These are phyloP conservation scores for Cruciata laevipes DNA, from an alignment of 257 asterid genomes.

Conservation along the genomic window DNA sequence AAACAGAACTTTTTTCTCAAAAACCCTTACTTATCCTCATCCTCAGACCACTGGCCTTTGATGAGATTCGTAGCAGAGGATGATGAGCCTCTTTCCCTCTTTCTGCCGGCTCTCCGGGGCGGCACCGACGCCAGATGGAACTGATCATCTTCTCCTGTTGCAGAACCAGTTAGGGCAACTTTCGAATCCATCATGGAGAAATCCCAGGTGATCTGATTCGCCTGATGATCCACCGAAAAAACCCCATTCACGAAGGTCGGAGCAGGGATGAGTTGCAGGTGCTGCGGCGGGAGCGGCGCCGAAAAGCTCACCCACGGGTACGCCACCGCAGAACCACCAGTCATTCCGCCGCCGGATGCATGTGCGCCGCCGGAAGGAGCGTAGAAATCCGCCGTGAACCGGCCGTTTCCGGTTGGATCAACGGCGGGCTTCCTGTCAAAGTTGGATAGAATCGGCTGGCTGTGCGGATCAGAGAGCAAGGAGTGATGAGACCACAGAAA, in stretches of 20 bases:
- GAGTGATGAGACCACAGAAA: neutral
- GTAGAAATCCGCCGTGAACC: neutral
- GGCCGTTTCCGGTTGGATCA: neutral
- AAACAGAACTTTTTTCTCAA: neutral
- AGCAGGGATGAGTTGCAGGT: neutral
- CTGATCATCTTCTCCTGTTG: neutral
- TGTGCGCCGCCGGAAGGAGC: neutral
- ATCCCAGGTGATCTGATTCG: neutral
- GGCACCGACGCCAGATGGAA: neutral
- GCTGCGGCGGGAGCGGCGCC: neutral
- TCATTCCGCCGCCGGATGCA: neutral
- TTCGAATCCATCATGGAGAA: neutral
- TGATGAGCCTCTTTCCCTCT: conserved; percentile 13
- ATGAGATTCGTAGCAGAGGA: conserved; percentile 24
- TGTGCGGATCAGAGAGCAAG: neutral
- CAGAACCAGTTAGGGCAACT: neutral
- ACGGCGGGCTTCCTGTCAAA: conserved; percentile 1
- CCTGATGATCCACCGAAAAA: neutral
- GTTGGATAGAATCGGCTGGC: neutral
- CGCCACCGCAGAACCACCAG: conserved; percentile 11
- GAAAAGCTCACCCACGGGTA: neutral
- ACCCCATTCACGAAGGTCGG: neutral
- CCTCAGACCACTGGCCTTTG: conserved; percentile 75
- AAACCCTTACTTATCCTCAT: conserved; percentile 53
- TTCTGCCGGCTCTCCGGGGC: conserved; percentile 6